A percentile compares a stretch with the other conserved stretches of the same genome.
phyloP scores from a whole-genome alignment of 2,329 filamentous ascomycete genomes.

The Arthrobotrys iridis region DNA sequence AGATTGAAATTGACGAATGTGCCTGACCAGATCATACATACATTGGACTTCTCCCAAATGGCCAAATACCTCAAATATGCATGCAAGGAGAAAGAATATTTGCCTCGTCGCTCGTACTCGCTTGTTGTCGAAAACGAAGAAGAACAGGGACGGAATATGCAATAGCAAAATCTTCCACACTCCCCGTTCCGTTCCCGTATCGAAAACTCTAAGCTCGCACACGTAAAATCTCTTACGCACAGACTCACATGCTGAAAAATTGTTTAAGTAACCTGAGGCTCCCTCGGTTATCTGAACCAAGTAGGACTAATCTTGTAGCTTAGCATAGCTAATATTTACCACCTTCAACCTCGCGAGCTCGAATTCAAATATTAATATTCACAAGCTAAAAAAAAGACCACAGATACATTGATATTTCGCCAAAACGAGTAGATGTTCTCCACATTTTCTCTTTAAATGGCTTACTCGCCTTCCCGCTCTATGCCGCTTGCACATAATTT shows the following conservation, averaged over 20 bases:
- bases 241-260: constrained; percentile 47
- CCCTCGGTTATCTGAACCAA: constrained; percentile 48
- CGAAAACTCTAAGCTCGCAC: background rate
- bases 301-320: constrained; percentile 5
- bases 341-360: too few species aligned
- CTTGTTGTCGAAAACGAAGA: constrained; percentile 5
- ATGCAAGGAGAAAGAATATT: background rate
- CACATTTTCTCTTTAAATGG: background rate
- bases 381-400: constrained; percentile 8
- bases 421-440: background rate
- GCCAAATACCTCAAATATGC: constrained; percentile 28
- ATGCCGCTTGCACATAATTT: constrained; percentile 3
- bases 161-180: constrained; percentile 23
- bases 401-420: background rate
- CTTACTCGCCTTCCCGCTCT: background rate
- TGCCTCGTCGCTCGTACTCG: constrained; percentile 36
- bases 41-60: background rate
- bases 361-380: background rate
- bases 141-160: constrained; percentile 2
- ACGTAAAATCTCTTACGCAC: constrained; percentile 25
- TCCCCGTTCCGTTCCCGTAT: constrained; percentile 39
- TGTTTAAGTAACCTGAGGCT: constrained; percentile 27
- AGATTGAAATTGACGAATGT: background rate
- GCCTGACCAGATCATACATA: constrained; percentile 10
- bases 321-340: too few species aligned